These are phyloP conservation scores for Ascochyta pisi DNA, from an alignment of 2,329 filamentous ascomycete species.

Conservation along the genomic window DNA sequence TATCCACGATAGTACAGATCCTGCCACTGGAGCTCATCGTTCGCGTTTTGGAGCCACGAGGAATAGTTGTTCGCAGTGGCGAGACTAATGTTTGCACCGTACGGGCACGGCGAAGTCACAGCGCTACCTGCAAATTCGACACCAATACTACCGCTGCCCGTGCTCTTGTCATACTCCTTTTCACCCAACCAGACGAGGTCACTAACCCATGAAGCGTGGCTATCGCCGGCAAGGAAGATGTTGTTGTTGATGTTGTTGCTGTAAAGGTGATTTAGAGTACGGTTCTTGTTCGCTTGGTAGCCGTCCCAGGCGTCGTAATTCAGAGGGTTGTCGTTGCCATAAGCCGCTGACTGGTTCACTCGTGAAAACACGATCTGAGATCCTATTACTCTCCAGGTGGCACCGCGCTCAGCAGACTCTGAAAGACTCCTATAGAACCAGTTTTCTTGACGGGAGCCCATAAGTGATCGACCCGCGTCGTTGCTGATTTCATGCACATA, in stretches of 20 bases:
- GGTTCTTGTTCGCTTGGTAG: conserved; percentile 73
- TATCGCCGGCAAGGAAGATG: conserved; percentile 74
- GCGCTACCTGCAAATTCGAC: conserved; percentile 68
- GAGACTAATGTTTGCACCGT: conserved; percentile 66
- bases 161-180: conserved; percentile 48
- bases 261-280: conserved; percentile 71
- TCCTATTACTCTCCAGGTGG: conserved; percentile 74
- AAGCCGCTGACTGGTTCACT: conserved; percentile 57
- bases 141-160: conserved; percentile 53
- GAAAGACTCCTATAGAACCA: conserved; percentile 65
- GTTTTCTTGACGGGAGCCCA: conserved; percentile 75
- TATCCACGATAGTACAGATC: conserved; percentile 78
- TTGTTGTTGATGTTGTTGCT: conserved; percentile 74
- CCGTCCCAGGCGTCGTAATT: conserved; percentile 70
- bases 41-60: conserved; percentile 51
- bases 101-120: conserved; percentile 66
- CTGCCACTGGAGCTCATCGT: conserved; percentile 74
- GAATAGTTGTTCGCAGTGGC: conserved; percentile 56
- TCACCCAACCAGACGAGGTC: conserved; percentile 56
- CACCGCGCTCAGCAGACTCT: conserved; percentile 67
- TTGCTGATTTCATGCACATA: conserved; percentile 69
- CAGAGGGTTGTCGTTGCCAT: conserved; percentile 54
- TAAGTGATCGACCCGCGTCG: conserved; percentile 71
- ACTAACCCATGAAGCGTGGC: conserved; percentile 66
- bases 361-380: conserved; percentile 73